Percentiles rank a stretch among this genome's conserved stretches.
Evolutionary conservation across 2,329 filamentous ascomycete genomes (phyloP).

Genomic region (Lachnellula arida): DNA sequence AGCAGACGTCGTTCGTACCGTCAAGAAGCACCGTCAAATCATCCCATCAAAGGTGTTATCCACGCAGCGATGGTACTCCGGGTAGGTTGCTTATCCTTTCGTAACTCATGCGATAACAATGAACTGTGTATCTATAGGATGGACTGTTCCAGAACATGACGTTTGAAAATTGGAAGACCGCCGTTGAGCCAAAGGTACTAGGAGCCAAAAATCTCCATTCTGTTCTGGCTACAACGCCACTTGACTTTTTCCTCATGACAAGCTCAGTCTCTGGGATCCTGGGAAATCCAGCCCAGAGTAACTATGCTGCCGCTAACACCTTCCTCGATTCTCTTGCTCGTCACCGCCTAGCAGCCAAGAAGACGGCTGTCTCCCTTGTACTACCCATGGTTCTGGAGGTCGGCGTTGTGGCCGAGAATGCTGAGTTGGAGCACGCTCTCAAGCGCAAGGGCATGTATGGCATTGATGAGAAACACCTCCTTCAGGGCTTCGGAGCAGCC

Average conservation of each 20-base stretch:
- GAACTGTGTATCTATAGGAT: constrained; percentile 29
- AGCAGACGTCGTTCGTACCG: not conserved
- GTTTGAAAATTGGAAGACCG: constrained; percentile 34
- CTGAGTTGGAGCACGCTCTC: constrained; percentile 6
- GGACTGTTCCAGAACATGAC: constrained; percentile 11
- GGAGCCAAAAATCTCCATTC: constrained; percentile 16
- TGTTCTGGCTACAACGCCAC: constrained; percentile 4
- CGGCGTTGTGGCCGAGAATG: constrained; percentile 32
- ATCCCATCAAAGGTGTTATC: constrained; percentile 39
- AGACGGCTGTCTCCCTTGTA: constrained; percentile 21
- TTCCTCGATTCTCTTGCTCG: constrained; percentile 34
- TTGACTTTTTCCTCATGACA: constrained; percentile 37
- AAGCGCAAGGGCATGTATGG: constrained; percentile 11
- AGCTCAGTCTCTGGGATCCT: constrained; percentile 29
- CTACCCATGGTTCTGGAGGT: constrained; percentile 35
- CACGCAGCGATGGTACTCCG: constrained; percentile 44
- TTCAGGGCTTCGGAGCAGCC: constrained; percentile 23
- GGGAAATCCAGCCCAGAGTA: constrained; percentile 32
- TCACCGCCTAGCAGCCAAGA: constrained; percentile 14
- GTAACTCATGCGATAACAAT: not conserved
- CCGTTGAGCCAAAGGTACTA: constrained; percentile 33
- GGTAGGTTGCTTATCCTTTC: constrained; percentile 12
- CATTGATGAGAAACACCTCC: constrained; percentile 11
- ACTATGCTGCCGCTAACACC: constrained; percentile 37
- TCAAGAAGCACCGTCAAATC: not conserved